Percentiles rank a stretch among this genome's conserved stretches.
These are phyloP conservation scores for Pichia sp. DNA, from an alignment of 1,139 yeast genomes.

Conservation along the genomic window DNA sequence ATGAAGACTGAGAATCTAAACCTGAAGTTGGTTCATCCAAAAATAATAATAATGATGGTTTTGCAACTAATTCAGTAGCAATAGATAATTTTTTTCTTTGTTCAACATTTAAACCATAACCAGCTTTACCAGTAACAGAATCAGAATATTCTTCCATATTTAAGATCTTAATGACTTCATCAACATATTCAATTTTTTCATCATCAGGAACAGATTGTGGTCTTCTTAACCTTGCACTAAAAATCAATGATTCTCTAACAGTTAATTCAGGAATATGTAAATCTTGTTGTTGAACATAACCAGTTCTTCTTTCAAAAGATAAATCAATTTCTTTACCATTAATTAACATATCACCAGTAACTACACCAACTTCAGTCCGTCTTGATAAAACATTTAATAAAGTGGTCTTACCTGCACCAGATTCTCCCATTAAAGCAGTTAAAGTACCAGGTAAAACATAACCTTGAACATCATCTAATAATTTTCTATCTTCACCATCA, in stretches of 20 bases:
- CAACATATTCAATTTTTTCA: slow-evolving; percentile 44
- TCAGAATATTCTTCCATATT: slow-evolving; percentile 48
- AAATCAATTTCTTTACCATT: slow-evolving; percentile 38
- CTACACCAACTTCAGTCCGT: slow-evolving; percentile 42
- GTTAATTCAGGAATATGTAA: slow-evolving; percentile 44
- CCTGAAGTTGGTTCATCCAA: slow-evolving; percentile 51
- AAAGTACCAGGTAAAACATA: slow-evolving; percentile 50
- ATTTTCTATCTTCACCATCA: slow-evolving; percentile 34
- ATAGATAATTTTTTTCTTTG: slow-evolving; percentile 34
- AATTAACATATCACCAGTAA: slow-evolving; percentile 49
- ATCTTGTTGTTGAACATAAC: slow-evolving; percentile 56
- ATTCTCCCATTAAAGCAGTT: slow-evolving; percentile 62
- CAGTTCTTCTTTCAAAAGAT: slow-evolving; percentile 46
- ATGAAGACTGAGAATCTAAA: slow-evolving; percentile 46
- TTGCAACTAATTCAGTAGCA: slow-evolving; percentile 48
- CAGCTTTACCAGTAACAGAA: slow-evolving; percentile 47
- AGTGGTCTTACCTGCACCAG: slow-evolving; percentile 69
- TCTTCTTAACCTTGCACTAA: slow-evolving; percentile 49
- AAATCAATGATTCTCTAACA: slow-evolving; percentile 44
- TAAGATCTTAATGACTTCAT: slow-evolving; percentile 41
- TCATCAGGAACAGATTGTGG: slow-evolving; percentile 37
- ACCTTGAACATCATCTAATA: slow-evolving; percentile 49
- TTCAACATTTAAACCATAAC: slow-evolving; percentile 52
- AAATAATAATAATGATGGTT: slow-evolving; percentile 42
- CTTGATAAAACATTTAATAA: slow-evolving; percentile 51